Base-by-base conservation (phyloP, 495 filamentous ascomycete species). In the Penicillium canescens region DNA sequence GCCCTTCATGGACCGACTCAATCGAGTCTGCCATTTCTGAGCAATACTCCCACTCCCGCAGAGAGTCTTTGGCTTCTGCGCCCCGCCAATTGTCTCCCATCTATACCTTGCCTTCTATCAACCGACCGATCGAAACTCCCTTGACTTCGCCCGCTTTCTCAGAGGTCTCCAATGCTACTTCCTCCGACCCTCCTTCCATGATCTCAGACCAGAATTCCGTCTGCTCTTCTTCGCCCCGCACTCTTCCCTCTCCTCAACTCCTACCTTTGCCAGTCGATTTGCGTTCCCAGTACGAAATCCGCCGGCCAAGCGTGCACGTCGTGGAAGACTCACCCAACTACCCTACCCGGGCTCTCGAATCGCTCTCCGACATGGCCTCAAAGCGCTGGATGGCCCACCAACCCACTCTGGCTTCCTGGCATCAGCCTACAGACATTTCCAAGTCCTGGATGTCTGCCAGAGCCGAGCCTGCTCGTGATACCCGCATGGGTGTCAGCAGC, bases 121-220 rank as follows among this genome's bases (percentile, higher is more conserved):
- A 74, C 63, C 76, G 72, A 42, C 73, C 70, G 33, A 73, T 80
- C 34, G 86, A 88, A 50, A 78, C 81, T 3, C 81, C 86, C 21
- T 78, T 91, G 62, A 86, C 86, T 11, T 92, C 89, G 13, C 88
- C 89, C n/a, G 76, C 79, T 21, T 80, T 75, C 55, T 82, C 81
- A 2, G 79, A 84, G 21, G 71, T 68, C n/a, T 86, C 87, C 42
- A 68, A 81, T 61, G 71, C 81, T 36, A 78, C 82, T 35, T 86
- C 81, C 3, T 66, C 80, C 16, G 83, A 86, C n/a, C 82, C 86
- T 1, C 87, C 87, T 23, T 90, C 86, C 3, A 78, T 91, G 57
- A 75, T 89, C 24, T 91, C 88, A 2, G 87, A 91, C 62, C 79
- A 78, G 52, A 81, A 84, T 59, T 89, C 85, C 1, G 74, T 80